Percentiles rank a stretch among this genome's conserved stretches.
Conservation (phyloP, 441 rosid genomes). For the Cnidoscolus chayamansa region DNA sequence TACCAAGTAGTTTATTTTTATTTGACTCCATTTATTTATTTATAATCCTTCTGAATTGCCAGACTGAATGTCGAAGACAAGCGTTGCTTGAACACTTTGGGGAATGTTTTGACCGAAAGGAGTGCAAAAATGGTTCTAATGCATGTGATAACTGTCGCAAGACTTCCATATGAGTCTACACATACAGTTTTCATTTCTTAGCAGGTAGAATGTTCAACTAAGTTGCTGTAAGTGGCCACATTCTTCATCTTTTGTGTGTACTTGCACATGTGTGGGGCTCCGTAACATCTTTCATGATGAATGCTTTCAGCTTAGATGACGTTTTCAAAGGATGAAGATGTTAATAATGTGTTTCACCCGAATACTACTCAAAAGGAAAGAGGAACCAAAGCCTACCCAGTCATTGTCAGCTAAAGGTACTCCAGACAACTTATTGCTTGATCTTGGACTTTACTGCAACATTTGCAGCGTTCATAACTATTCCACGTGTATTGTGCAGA, state of each 20-base stretch:
- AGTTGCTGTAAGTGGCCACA: not conserved
- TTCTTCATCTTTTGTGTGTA: slow-evolving; percentile 8
- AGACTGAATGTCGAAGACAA: slow-evolving; percentile 85
- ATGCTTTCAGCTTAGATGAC: not conserved
- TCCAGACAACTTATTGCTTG: slow-evolving; percentile 14
- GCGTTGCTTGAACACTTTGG: slow-evolving; percentile 81
- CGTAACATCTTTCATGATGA: not conserved
- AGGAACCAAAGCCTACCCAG: not conserved
- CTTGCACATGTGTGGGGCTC: slow-evolving; percentile 3
- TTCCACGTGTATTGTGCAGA: slow-evolving; percentile 8
- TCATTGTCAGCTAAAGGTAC: slow-evolving; percentile 12
- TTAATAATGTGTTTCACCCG: not conserved
- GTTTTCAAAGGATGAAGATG: not conserved
- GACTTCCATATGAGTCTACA: slow-evolving; percentile 29
- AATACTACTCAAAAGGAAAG: not conserved
- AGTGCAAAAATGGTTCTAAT: slow-evolving; percentile 60
- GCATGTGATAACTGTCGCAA: slow-evolving; percentile 88
- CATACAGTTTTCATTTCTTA: not conserved
- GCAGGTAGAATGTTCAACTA: not conserved
- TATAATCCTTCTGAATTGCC: slow-evolving; percentile 25
- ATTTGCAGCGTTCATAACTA: slow-evolving; percentile 1
- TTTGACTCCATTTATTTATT: not conserved
- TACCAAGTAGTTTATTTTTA: not conserved
- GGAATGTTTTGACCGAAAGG: slow-evolving; percentile 57
- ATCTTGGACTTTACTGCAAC: slow-evolving; percentile 14